Evolutionary conservation across 768 basidiomycete species (phyloP).

Genomic region (Crepidotus variabilis): DNA sequence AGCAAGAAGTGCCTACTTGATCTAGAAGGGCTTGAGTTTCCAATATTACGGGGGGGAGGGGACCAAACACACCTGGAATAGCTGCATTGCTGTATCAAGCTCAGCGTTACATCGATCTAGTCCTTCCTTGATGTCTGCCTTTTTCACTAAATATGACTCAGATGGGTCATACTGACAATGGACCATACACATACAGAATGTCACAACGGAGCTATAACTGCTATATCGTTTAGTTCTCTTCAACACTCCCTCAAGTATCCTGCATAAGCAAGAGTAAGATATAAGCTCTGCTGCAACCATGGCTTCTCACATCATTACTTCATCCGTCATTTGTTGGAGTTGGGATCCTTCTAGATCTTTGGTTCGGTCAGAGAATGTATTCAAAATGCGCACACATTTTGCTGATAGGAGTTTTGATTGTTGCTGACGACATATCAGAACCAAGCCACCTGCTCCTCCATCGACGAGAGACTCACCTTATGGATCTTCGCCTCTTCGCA

Average conservation of each 20-base stretch:
- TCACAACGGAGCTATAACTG: slow-evolving; percentile 30
- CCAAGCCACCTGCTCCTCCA: neutral
- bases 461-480: slow-evolving; percentile 33
- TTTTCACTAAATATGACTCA: slow-evolving; percentile 33
- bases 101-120: slow-evolving; percentile 41
- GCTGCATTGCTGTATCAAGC: slow-evolving; percentile 35
- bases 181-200: slow-evolving; percentile 31
- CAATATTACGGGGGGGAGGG: neutral
- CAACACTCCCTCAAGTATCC: slow-evolving; percentile 38
- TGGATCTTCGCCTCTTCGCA: slow-evolving; percentile 45
- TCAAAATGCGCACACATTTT: slow-evolving; percentile 37
- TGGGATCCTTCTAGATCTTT: slow-evolving; percentile 36
- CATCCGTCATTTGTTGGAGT: slow-evolving; percentile 34
- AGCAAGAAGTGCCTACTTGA: slow-evolving; percentile 12
- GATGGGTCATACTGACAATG: neutral
- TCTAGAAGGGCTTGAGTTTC: slow-evolving; percentile 6
- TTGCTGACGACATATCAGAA: slow-evolving; percentile 23
- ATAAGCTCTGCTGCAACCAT: neutral
- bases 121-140: slow-evolving; percentile 40
- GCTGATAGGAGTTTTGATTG: slow-evolving; percentile 38
- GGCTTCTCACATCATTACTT: slow-evolving; percentile 37
- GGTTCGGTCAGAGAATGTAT: slow-evolving; percentile 35
- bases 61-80: slow-evolving; percentile 29
- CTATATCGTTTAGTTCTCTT: slow-evolving; percentile 36
- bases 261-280: slow-evolving; percentile 14